Evolutionary conservation across 2,329 filamentous ascomycete genomes (phyloP), one percentile per base, ranked within the genome.

Genomic region (Chaetomium sp.): DNA sequence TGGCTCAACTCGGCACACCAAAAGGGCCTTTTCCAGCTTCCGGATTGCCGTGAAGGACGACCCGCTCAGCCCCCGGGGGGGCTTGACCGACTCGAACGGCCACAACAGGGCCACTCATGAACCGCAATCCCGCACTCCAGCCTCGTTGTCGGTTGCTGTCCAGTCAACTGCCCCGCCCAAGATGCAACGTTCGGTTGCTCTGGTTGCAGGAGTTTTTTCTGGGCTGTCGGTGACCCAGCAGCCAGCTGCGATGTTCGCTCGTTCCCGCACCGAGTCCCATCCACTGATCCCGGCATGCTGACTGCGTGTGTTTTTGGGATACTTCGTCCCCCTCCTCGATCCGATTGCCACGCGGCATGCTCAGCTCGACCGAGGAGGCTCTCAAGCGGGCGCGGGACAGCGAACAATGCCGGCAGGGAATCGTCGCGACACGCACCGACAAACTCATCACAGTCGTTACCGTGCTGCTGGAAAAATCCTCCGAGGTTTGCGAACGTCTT

Each of bases 1-100:
- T 57, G 59, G 59, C 59, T 59, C 61, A 60, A 53, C 46, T 45
- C 51, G 41, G 52, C 48, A 46, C 37, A 27, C 49, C 49, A 12
- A 44, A 34, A 47, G 44, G 33, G 7, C 42, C 37, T 8, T 12
- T 7, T 47, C 41, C 45, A 47, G 54, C 57, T 54, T 48, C 51
- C 41, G 47, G 14, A 52, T 32, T 35, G 12, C 35, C 50, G 6
- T 47, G 14, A 11, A 6, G 48, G 55, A 53, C 47, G 50, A 53
- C 55, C 51, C 32, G 43, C 44, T 7, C 50, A 48, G 36, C 47
- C 42, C 52, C 56, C 54, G 57, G 46, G 52, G 34, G 46, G 47
- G 43, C 50, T 46, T 19, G 43, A 46, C 43, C 14, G 43, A 12
- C 58, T 54, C 54, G 34, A 38, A 27, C 19, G 19, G 37, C 37